Base-by-base conservation (phyloP, 306 rosid species). In the Corylus americana region DNA sequence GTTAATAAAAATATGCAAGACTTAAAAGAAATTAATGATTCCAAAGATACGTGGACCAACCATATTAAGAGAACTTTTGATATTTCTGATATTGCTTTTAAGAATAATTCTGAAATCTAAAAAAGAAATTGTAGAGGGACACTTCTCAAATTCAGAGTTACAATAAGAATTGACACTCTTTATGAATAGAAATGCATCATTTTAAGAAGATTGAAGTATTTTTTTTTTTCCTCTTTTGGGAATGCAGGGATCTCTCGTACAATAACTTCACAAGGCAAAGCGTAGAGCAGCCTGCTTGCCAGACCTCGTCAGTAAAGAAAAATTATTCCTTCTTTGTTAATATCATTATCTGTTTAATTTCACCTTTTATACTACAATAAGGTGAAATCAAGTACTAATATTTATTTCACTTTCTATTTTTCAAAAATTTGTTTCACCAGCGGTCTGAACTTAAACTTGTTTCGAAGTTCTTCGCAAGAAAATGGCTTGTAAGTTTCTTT, bases 171-270 rank as follows among this genome's bases (percentile, higher is more conserved):
- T 27, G 68, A 9, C 16, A 61, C 5, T 61, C 42, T 17, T 54
- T 4, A 55, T 55, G 59, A 1, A 55, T 55, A 5, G 5, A 25
- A 39, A 8, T 37, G 49, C 39, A 10, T 68, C 16, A 17, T 11
- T 66, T 68, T 4, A 31, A 35, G 2, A 64, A 37, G 2, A 42
- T 50, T 45, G 18, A n/a, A 0, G n/a, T n/a, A 0, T 55, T 0
- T 7, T 29, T 13, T 62, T 35, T 35, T 9, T 8, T 45, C 4
- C 18, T 29, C 14, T 39, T 17, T 64, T 35, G 22, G 53, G 14
- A 49, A 22, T 47, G n/a, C 74, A 70, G 74, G 16, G 74, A 70
- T 48, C 74, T 70, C 22, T 70, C 74, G 0, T 70, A 70, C n/a
- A 70, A 47, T 70, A 70, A 70, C 39, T 70, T 70, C 5, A 11